Evolutionary conservation across 2,329 filamentous ascomycete genomes (phyloP).

Genomic region (Fusarium xylarioides): DNA sequence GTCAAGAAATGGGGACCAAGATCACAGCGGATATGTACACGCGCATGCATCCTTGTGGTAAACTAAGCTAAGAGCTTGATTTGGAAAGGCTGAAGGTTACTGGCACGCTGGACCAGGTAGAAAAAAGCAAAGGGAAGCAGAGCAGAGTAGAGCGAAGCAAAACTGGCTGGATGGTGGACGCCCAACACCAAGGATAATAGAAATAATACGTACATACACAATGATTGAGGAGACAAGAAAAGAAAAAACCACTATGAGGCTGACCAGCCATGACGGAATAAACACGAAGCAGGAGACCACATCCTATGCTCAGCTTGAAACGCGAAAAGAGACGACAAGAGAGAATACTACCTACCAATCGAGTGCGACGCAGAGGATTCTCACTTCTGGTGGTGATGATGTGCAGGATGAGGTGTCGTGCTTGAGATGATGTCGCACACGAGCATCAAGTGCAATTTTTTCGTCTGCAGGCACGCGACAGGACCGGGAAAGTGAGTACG

Average conservation of each 20-base stretch:
- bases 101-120: constrained; percentile 29
- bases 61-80: constrained; percentile 25
- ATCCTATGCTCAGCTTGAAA: background rate
- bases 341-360: constrained; percentile 2
- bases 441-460: constrained; percentile 19
- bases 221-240: constrained; percentile 31
- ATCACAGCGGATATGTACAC: constrained; percentile 24
- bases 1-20: constrained; percentile 24
- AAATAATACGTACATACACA: background rate
- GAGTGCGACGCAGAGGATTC: constrained; percentile 7
- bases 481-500: background rate
- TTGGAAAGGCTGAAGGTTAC: constrained; percentile 37
- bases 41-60: constrained; percentile 35
- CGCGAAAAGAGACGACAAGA: constrained; percentile 33
- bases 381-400: constrained; percentile 30
- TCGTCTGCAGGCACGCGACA: constrained; percentile 30
- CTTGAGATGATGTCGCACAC: constrained; percentile 35
- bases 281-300: constrained; percentile 9
- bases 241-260: constrained; percentile 39
- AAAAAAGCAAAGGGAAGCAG: constrained; percentile 14
- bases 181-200: constrained; percentile 7
- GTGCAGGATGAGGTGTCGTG: constrained; percentile 38
- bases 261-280: constrained; percentile 21
- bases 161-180: constrained; percentile 7
- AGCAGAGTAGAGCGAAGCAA: constrained; percentile 24